Percentiles rank a stretch among this genome's conserved stretches.
Evolutionary conservation across 1,284 basidiomycete genomes (phyloP).

Genomic region (Moesziomyces sp.): DNA sequence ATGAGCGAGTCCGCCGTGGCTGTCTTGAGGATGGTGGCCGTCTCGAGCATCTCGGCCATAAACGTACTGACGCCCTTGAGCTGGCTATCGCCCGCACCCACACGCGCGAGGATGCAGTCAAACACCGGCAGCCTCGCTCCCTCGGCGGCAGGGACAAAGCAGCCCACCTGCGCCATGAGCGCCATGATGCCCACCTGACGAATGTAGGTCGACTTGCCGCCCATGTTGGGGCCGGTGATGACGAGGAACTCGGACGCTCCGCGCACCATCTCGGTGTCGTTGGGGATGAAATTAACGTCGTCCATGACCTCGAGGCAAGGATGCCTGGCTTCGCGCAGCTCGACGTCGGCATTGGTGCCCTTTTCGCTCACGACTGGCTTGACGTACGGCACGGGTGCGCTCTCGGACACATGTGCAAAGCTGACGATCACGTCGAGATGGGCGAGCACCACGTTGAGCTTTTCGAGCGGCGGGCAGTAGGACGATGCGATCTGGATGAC

Average conservation of each 20-base stretch:
- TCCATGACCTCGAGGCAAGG: slow-evolving; percentile 97
- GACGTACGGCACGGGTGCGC: slow-evolving; percentile 86
- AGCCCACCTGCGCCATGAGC: slow-evolving; percentile 93
- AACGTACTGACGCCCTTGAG: slow-evolving; percentile 98
- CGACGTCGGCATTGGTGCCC: slow-evolving; percentile 43
- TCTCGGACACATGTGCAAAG: slow-evolving; percentile 88
- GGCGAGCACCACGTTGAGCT: slow-evolving; percentile 86
- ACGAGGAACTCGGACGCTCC: slow-evolving; percentile 86
- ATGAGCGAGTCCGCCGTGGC: slow-evolving; percentile 92
- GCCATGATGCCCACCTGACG: slow-evolving; percentile 87
- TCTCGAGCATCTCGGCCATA: slow-evolving; percentile 99
- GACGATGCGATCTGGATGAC: slow-evolving; percentile 85
- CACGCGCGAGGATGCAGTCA: slow-evolving; percentile 93
- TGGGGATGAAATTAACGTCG: slow-evolving; percentile 92
- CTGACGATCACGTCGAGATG: slow-evolving; percentile 89
- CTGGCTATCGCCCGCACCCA: slow-evolving; percentile 97
- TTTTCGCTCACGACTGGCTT: slow-evolving; percentile 74
- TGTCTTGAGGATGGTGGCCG: slow-evolving; percentile 89
- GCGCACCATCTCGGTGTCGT: slow-evolving; percentile 87
- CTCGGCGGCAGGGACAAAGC: slow-evolving; percentile 81
- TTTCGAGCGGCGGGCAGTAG: slow-evolving; percentile 89
- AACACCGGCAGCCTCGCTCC: slow-evolving; percentile 87
- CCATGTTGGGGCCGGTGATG: slow-evolving; percentile 74
- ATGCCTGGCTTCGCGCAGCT: slow-evolving; percentile 74
- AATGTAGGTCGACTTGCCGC: slow-evolving; percentile 62